Base-by-base conservation (phyloP, 2,329 filamentous ascomycete species). In the Hawksworthiomyces lignivorus region DNA sequence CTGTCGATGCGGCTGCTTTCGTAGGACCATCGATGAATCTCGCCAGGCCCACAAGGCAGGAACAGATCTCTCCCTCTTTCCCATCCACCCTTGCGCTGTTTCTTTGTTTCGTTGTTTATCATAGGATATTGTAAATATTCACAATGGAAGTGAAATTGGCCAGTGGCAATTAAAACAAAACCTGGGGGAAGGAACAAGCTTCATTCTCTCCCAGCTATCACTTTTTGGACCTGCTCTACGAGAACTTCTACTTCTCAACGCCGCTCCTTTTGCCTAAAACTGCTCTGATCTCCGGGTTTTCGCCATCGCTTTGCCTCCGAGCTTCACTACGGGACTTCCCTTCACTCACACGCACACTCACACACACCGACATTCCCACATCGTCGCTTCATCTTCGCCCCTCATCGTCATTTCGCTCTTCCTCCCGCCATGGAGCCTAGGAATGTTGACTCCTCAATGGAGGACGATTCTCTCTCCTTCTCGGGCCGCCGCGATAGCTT, bases 361-460 rank as follows among this genome's bases (percentile, higher is more conserved):
- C n/a, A n/a, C n/a, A n/a, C n/a, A n/a, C n/a, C n/a, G n/a, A n/a
- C n/a, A n/a, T n/a, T n/a, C n/a, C n/a, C n/a, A n/a, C n/a, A n/a
- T n/a, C n/a, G n/a, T n/a, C n/a, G n/a, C n/a, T n/a, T n/a, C n/a
- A n/a, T 27, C 36, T 32, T 27, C 17, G 26, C 24, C 30, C 29
- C 18, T 7, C 34, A 8, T 15, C 33, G 20, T 36, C 36, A 20
- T 28, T 15, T 11, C 37, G 20, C 37, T 14, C 39, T 44, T 33
- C 40, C 36, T 17, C 41, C 42, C 34, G 36, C 45, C 11, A 50
- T 52, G 52, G 50, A 52, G 20, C 43, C 45, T 14, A 52, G 48
- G 36, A 51, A 48, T 34, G 35, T 48, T 24, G 42, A 43, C 36
- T 52, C 49, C 35, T 29, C 49, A 4, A 24, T 49, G 44, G 47